Conservation (phyloP, 768 basidiomycete genomes). For the Pulveroboletus sp. region DNA sequence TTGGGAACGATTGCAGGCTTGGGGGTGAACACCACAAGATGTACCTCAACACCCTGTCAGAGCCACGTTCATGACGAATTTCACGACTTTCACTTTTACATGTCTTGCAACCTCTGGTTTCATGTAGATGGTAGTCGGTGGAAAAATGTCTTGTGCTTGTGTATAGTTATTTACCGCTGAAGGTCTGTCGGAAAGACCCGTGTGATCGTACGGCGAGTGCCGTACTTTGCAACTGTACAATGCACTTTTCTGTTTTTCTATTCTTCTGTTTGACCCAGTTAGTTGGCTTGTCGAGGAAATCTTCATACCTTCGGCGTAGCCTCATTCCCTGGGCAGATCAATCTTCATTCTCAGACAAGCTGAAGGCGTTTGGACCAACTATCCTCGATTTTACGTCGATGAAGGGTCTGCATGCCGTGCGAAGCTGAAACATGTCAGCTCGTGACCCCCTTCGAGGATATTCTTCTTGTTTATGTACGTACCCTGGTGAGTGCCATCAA, state of each 20-base stretch:
- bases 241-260: too few relatives aligned
- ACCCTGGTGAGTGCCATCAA: background rate
- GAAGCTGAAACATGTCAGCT: constrained; percentile 9
- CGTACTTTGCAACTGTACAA: background rate
- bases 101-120: background rate
- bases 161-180: too few relatives aligned
- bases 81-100: background rate
- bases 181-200: too few relatives aligned
- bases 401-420: background rate
- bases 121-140: background rate
- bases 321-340: constrained; percentile 35
- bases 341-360: constrained; percentile 9
- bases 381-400: background rate
- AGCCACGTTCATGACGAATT: background rate
- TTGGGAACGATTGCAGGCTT: background rate
- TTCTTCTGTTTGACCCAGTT: constrained; percentile 19
- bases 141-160: too few relatives aligned
- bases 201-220: constrained; percentile 5
- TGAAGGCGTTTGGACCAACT: background rate
- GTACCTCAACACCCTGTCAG: too few relatives aligned
- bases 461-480: constrained; percentile 10
- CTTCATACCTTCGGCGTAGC: constrained; percentile 16
- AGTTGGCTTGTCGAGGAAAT: constrained; percentile 25
- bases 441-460: background rate
- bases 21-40: background rate